A percentile compares a stretch with the other conserved stretches of the same genome.
These are phyloP conservation scores for Neonectria coccinea DNA, from an alignment of 2,329 filamentous ascomycete genomes.

Conservation along the genomic window DNA sequence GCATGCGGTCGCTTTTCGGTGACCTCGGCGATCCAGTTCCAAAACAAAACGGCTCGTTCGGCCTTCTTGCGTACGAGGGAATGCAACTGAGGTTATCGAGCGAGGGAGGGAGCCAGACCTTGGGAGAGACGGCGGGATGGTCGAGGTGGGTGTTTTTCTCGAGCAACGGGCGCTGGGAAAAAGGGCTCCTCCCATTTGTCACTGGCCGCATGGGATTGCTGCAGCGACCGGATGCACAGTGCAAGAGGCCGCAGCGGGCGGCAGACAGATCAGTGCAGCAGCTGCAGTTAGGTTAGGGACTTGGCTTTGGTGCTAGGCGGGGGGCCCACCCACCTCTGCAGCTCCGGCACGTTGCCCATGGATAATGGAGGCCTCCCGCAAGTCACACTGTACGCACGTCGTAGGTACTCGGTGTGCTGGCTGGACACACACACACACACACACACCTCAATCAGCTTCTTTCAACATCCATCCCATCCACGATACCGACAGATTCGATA, in stretches of 20 bases:
- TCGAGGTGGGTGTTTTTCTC: too few species aligned
- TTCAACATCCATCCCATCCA: not conserved
- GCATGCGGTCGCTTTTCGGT: not conserved
- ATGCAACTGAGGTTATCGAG: not conserved
- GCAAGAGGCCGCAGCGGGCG: not conserved
- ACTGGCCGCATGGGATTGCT: too few species aligned
- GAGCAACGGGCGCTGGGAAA: too few species aligned
- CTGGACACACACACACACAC: not conserved
- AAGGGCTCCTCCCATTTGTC: too few species aligned
- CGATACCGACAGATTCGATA: not conserved
- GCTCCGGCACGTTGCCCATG: not conserved
- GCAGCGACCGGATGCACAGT: not conserved
- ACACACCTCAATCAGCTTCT: not conserved
- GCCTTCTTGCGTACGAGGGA: not conserved
- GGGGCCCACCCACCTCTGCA: not conserved
- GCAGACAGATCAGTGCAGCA: not conserved
- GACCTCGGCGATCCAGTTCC: not conserved
- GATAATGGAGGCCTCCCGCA: not conserved
- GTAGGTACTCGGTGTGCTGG: not conserved
- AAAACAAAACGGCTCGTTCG: not conserved
- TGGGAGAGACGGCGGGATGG: not conserved
- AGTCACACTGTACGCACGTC: not conserved
- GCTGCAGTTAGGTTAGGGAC: not conserved
- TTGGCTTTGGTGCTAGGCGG: not conserved
- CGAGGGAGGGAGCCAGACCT: not conserved